Percentiles rank a stretch among this genome's conserved stretches.
These are phyloP conservation scores for Cytospora paraplurivora DNA, from an alignment of 2,329 filamentous ascomycete genomes.

Conservation along the genomic window DNA sequence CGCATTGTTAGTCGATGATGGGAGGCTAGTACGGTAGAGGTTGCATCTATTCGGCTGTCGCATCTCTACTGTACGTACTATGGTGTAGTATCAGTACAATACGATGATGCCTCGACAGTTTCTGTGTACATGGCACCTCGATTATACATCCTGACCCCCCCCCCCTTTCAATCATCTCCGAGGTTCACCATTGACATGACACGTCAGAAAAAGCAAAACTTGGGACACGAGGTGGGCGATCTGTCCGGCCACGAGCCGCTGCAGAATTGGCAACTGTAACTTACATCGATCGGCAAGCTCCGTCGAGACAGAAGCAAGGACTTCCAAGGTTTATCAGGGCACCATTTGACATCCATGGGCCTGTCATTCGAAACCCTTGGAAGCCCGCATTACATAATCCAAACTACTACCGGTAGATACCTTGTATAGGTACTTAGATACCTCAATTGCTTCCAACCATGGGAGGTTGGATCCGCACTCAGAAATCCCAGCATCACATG, in stretches of 20 bases:
- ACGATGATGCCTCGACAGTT: too few species aligned
- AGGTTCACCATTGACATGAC: neutral
- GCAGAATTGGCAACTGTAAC: neutral
- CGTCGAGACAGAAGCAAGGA: too few species aligned
- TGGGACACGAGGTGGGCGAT: neutral
- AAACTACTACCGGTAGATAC: neutral
- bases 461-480: too few species aligned
- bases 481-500: too few species aligned
- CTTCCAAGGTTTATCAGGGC: too few species aligned
- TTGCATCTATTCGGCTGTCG: neutral
- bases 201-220: neutral
- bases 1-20: neutral
- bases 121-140: too few species aligned
- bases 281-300: neutral
- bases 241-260: neutral
- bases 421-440: neutral
- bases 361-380: neutral
- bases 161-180: neutral
- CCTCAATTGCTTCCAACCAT: too few species aligned
- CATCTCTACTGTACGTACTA: neutral
- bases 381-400: neutral
- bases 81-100: too few species aligned
- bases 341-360: too few species aligned
- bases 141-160: too few species aligned
- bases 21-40: neutral